These are phyloP conservation scores for Trypanosoma caninum DNA, from an alignment of 208 protist genomes.

Conservation along the genomic window DNA sequence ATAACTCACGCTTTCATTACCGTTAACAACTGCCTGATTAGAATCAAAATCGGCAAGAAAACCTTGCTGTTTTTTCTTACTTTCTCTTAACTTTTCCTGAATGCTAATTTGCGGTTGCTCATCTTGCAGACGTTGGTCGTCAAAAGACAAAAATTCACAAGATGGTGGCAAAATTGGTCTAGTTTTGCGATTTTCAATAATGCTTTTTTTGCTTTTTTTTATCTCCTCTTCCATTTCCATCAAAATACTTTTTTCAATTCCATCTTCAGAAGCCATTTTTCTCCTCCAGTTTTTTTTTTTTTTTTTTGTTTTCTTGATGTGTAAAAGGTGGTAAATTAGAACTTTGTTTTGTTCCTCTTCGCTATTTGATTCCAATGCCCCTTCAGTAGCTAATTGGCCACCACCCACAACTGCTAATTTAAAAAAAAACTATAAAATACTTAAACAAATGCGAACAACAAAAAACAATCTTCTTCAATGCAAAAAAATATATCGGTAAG, in stretches of 20 bases:
- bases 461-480: too few relatives aligned
- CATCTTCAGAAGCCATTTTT: slow-evolving; percentile 43
- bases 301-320: slow-evolving; percentile 16
- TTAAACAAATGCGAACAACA: too few relatives aligned
- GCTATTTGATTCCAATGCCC: background rate
- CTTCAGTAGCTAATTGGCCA: too few relatives aligned
- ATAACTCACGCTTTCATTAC: too few relatives aligned
- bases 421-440: background rate
- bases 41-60: too few relatives aligned
- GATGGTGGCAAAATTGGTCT: slow-evolving; percentile 20
- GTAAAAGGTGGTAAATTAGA: background rate
- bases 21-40: too few relatives aligned
- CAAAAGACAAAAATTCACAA: slow-evolving; percentile 45
- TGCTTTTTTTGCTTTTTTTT: slow-evolving; percentile 16
- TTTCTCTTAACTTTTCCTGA: slow-evolving; percentile 38
- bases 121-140: slow-evolving; percentile 32
- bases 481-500: too few relatives aligned
- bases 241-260: slow-evolving; percentile 73
- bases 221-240: slow-evolving; percentile 82
- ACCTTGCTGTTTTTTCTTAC: slow-evolving; percentile 35
- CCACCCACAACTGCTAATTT: too few relatives aligned
- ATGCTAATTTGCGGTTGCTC: slow-evolving; percentile 59
- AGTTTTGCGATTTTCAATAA: slow-evolving; percentile 5
- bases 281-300: slow-evolving; percentile 5
- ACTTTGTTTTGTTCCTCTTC: background rate